Evolutionary conservation across 768 basidiomycete species (phyloP), one percentile per base, ranked within the genome.

Genomic region (Leccinum olivaceopallidum): DNA sequence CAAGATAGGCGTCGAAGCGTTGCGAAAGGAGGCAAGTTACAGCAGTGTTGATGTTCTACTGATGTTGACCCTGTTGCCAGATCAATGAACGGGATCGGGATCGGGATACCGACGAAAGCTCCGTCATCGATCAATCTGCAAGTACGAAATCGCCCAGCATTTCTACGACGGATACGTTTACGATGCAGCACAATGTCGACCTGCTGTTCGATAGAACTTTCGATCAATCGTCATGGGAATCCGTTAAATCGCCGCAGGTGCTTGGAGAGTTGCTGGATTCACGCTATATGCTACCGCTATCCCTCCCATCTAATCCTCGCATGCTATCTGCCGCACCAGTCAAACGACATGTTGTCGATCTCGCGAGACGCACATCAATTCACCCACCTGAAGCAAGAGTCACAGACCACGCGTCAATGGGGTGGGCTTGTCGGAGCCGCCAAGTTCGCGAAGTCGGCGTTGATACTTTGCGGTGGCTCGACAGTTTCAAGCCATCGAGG

Each of bases 211-310:
- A 94, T 73, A 84, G 80, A 60, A 72, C 77, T 0, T 79, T 82
- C 34, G 85, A 87, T 37, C 82, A 85, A 48, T 83, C 86, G 0
- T 73, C 82, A 5, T 98, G 95, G 88, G 86, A 88, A 58, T 92
- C 95, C 14, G 79, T 85, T 0, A 83, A 83, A 56, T 83, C 92
- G 20, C 89, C 93, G 0, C 90, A 91, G 67, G 87, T 87, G 26
- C 82, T 95, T 1, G 95, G 95, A 32, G 97, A 99, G 72, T 76
- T 98, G 26, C 79, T 98, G 63, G 95, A 99, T 73, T 94, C 92
- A 26, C 83, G 95, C 64, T 85, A 90, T 72, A 98, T 98, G 94
- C 83, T 98, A 24, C 94, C 93, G 2, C 79, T 96, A 53, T 79
- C 85, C 22, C 86, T 97, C 53, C 95, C 95, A 7, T 85, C 87